Percentiles rank a stretch among this genome's conserved stretches.
phyloP scores from a whole-genome alignment of 2,329 filamentous ascomycete genomes.

The Ceratocystis variospora region DNA sequence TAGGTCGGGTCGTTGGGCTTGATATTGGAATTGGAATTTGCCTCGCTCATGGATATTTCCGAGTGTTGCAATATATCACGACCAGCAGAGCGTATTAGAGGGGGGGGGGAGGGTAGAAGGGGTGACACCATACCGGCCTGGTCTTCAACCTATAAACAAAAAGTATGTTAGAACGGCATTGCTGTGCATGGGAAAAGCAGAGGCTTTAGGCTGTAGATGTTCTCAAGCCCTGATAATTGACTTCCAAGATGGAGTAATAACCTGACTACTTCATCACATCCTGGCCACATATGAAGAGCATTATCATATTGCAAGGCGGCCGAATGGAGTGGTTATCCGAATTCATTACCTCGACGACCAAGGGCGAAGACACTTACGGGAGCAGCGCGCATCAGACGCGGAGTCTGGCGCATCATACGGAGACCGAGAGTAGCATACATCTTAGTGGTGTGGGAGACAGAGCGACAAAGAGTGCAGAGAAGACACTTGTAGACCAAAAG shows the following conservation, averaged over 20 bases:
- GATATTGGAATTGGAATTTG: background rate
- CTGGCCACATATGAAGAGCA: background rate
- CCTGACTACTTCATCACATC: slow-evolving; percentile 17
- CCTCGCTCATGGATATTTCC: background rate
- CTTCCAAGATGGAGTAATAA: background rate
- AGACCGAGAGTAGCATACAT: slow-evolving; percentile 55
- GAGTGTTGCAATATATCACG: background rate
- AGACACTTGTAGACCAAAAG: slow-evolving; percentile 12
- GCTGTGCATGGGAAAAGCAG: background rate
- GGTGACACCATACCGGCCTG: slow-evolving; percentile 45
- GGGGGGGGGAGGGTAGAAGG: background rate
- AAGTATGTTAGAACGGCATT: slow-evolving; percentile 22
- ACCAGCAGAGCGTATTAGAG: background rate
- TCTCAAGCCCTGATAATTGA: background rate
- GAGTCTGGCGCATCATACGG: slow-evolving; percentile 52
- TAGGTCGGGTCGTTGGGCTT: background rate
- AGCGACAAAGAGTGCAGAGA: slow-evolving; percentile 7
- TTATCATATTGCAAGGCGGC: slow-evolving; percentile 1
- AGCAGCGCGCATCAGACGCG: slow-evolving; percentile 54
- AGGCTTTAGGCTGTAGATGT: background rate
- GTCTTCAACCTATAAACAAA: slow-evolving; percentile 44
- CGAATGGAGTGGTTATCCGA: background rate
- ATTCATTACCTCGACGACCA: background rate
- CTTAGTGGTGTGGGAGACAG: slow-evolving; percentile 23
- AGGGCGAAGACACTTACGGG: slow-evolving; percentile 46